Base-by-base conservation (phyloP, 352 stramenopile species). In the Thalassiosira exigua region DNA sequence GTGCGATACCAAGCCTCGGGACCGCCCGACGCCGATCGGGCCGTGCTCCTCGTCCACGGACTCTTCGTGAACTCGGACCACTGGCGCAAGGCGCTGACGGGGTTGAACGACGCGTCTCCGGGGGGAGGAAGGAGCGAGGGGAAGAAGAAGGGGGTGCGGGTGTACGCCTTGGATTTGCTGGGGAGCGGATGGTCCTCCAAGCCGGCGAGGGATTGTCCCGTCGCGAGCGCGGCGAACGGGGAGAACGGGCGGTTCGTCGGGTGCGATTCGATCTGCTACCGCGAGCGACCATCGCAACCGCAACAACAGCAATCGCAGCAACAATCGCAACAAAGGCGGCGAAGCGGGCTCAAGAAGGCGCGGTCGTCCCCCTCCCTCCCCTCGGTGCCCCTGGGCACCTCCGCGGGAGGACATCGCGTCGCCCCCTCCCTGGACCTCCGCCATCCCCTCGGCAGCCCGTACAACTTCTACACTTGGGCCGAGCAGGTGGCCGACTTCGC, bases 51-150 rank as follows among this genome's bases (percentile, higher is more conserved):
- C 1, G 70, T 94, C 1, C 89, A 94, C 76, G 89, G 89, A 24
- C 67, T 94, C 19, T 94, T 94, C 81, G 85, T 91, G 3, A 94
- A 94, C 79, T 84, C 78, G 9, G 89, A 94, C 81, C 89, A 94
- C 73, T 94, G 87, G 87, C 60, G 89, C 26, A 87, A 91, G 24
- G 87, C 79, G 0, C 44, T 92, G 3, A 79, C 64, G 2, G 81
- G 75, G 33, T 51, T 93, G 11, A 58, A 42, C 24, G 59, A 53
- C 12, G 48, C 33, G 19, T 51, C 52, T 0, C 66, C 71, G 64
- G 73, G 27, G 80, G 79, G 14, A n/a, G n/a, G n/a, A n/a, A n/a
- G n/a, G n/a, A n/a, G n/a, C n/a, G n/a, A n/a, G n/a, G n/a, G n/a
- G n/a, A n/a, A 60, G 1, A 46, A 32, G 27, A 71, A 67, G 32